These are phyloP conservation scores for Lachancea dasiensis DNA, from an alignment of 805 yeast genomes.

Conservation along the genomic window DNA sequence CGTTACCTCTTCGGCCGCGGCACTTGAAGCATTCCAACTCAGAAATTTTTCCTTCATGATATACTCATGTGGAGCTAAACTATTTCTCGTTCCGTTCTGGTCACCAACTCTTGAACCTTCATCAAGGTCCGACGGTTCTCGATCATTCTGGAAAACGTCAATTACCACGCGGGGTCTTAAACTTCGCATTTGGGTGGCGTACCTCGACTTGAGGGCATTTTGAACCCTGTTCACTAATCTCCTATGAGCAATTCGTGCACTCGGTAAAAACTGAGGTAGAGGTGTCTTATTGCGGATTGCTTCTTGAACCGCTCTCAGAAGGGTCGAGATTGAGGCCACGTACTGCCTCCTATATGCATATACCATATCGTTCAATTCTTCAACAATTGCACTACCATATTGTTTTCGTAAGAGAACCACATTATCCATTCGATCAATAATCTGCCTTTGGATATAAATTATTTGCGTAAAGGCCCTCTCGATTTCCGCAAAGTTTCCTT, in stretches of 20 bases:
- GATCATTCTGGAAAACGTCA: slow-evolving; percentile 10
- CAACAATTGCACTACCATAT: slow-evolving; percentile 43
- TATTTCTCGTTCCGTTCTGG: slow-evolving; percentile 7
- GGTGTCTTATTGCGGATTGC: slow-evolving; percentile 42
- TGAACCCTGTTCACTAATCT: slow-evolving; percentile 40
- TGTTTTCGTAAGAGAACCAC: slow-evolving; percentile 37
- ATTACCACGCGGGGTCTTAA: slow-evolving; percentile 9
- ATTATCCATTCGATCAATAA: slow-evolving; percentile 43
- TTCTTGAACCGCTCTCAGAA: slow-evolving; percentile 39
- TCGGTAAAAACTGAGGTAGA: slow-evolving; percentile 46
- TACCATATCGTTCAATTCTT: slow-evolving; percentile 37
- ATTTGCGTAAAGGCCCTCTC: slow-evolving; percentile 39
- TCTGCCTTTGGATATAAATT: slow-evolving; percentile 40
- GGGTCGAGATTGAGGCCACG: slow-evolving; percentile 36
- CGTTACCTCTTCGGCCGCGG: slow-evolving; percentile 45
- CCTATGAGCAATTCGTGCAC: slow-evolving; percentile 43
- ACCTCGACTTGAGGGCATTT: slow-evolving; percentile 31
- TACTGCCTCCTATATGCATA: slow-evolving; percentile 41
- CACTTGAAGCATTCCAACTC: slow-evolving; percentile 47
- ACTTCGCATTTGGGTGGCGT: slow-evolving; percentile 14
- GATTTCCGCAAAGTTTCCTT: slow-evolving; percentile 39
- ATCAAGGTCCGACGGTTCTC: slow-evolving; percentile 22
- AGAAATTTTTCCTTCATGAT: slow-evolving; percentile 36
- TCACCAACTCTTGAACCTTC: slow-evolving; percentile 15
- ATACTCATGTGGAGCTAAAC: slow-evolving; percentile 23